Evolutionary conservation across 768 basidiomycete genomes (phyloP).

Genomic region (Tephrocybe sp.): DNA sequence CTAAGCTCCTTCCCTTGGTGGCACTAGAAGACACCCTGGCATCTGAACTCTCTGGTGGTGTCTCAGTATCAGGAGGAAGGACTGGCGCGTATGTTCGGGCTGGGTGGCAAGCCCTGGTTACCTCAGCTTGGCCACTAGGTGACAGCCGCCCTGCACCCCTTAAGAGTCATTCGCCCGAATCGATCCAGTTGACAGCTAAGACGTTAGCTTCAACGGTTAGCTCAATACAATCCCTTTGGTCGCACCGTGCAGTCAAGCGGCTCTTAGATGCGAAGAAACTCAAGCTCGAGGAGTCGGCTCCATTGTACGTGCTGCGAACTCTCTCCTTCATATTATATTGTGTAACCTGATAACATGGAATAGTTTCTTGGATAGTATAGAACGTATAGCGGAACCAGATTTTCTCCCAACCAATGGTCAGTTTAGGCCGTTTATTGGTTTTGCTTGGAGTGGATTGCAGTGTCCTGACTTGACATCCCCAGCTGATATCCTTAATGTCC

Average conservation of each 20-base stretch:
- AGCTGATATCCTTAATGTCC: conserved; percentile 80
- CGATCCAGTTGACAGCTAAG: conserved; percentile 53
- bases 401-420: conserved; percentile 71
- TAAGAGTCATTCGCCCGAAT: conserved; percentile 31
- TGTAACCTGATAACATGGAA: neutral
- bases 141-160: conserved; percentile 31
- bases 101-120: conserved; percentile 68
- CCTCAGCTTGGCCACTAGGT: conserved; percentile 38
- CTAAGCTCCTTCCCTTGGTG: conserved; percentile 58
- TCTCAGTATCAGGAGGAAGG: conserved; percentile 57
- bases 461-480: conserved; percentile 3
- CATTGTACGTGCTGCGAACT: conserved; percentile 55
- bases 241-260: conserved; percentile 59
- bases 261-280: conserved; percentile 57
- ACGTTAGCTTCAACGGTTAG: conserved; percentile 47
- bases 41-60: conserved; percentile 63
- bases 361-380: conserved; percentile 69
- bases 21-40: conserved; percentile 67
- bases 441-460: neutral
- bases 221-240: conserved; percentile 66
- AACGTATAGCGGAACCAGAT: conserved; percentile 63
- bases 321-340: conserved; percentile 5
- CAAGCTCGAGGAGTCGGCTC: conserved; percentile 70
- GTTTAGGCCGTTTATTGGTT: conserved; percentile 8
- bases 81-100: conserved; percentile 65